Evolutionary conservation across 2,329 filamentous ascomycete genomes (phyloP), one percentile per base, ranked within the genome.

Genomic region (Aspergillus nomiae): DNA sequence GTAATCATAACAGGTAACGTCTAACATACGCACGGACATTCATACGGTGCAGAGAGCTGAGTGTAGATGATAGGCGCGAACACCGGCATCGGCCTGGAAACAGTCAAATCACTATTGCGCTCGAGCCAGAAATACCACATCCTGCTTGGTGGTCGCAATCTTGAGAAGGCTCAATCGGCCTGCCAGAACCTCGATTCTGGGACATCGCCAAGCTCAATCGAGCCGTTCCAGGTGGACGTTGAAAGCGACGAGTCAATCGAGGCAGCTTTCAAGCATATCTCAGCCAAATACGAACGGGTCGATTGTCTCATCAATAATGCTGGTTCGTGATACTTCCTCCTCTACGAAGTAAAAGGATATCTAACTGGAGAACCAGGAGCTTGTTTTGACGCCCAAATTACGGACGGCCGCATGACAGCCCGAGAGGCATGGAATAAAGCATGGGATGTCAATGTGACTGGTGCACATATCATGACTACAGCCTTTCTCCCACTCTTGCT

Each of bases 31-130:
- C 11, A 26, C 24, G 1, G 21, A 26, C 6, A 26, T 7, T 26
- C 11, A 48, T 36, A 2, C 34, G 12, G 6, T 48, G 7, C 12
- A 11, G 14, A 7, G 11, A 48, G 5, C 45, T 48, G 12, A 48
- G 1, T 48, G 12, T 8, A 5, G 4, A 48, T 1, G 41, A 78
- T 50, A 55, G 53, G 53, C 10, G 53, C 53, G 12, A 55, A 55
- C 32, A 55, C 53, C 8, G 53, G 53, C 30, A 55, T 55, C 19
- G 53, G 53, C 19, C 24, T 55, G 12, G 53, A 55, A 38, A 55
- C 53, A 11, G 28, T 55, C 30, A 55, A 55, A 55, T 34, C 53
- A 10, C 30, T 55, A n/a, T 38, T 36, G 53, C 53, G 53, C 30
- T 55, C 28, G 11, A 55, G 9, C 8, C 53, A 55, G 11, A 21